Evolutionary conservation across 306 rosid genomes (phyloP), one percentile per base, ranked within the genome.

Genomic region (Leucaena leucocephala): DNA sequence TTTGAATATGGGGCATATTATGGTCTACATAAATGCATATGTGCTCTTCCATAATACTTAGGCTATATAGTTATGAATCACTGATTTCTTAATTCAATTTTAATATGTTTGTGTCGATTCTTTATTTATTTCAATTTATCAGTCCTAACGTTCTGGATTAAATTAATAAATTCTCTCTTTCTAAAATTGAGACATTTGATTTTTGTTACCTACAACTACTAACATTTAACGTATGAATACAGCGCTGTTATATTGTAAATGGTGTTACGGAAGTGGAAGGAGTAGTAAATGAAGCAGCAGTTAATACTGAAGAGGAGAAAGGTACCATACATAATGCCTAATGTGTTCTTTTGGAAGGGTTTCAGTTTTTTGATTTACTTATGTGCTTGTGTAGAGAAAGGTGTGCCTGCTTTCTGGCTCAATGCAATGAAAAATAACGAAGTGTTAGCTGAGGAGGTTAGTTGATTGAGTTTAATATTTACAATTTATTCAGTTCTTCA

Each of bases 321-420:
- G 96, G 98, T 91, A 80, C 38, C 1, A 65, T 27, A 12, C 43
- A 34, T 12, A 33, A 42, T 21, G 34, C n/a, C 7, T n/a, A 2
- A 7, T 4, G 35, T 46, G 2, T 38, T 14, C 42, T 45, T 27
- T 39, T 62, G n/a, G 4, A 39, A 3, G 67, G 48, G 52, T 64
- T 75, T 63, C 64, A 39, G 71, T 49, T 55, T 14, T 21, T 78
- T 82, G 44, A 50, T 36, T 3, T 65, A 22, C 17, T 59, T 4
- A 10, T 61, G 7, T 81, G 9, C 79, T 71, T 76, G 39, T 84
- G 82, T 83, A 94, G 98, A 89, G 72, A 89, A 90, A 75, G 97
- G 98, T 38, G 97, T 94, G 15, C 96, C 97, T 43, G 93, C 83
- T 22, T 94, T 94, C 80, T 94, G 97, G 98, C 97, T 94, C 35